A percentile compares a stretch with the other conserved stretches of the same genome.
phyloP scores from a whole-genome alignment of 805 yeast species.

The Barnettozyma wickerhamii region DNA sequence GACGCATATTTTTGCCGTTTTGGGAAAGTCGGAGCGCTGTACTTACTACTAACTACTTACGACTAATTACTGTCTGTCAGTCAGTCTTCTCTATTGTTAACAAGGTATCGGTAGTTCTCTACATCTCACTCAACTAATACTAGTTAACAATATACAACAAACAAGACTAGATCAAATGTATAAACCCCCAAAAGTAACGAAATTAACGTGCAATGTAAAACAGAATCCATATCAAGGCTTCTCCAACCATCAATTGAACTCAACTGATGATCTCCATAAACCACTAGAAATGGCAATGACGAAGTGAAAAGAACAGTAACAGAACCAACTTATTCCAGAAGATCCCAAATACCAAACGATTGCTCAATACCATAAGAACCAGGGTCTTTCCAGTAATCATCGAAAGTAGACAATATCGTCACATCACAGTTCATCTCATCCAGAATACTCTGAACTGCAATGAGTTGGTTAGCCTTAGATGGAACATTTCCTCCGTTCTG shows the following conservation, averaged over 20 bases:
- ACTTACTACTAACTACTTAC: too few relatives aligned
- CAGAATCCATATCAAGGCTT: too few relatives aligned
- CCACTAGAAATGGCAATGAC: not conserved
- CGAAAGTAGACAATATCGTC: conserved; percentile 72
- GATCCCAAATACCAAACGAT: conserved; percentile 62
- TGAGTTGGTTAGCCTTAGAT: conserved; percentile 58
- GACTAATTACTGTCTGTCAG: too few relatives aligned
- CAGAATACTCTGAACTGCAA: conserved; percentile 64
- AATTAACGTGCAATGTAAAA: too few relatives aligned
- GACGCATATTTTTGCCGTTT: not conserved
- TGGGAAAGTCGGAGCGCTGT: conserved; percentile 2
- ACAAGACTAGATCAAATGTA: too few relatives aligned
- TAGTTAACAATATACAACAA: too few relatives aligned
- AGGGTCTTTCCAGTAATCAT: conserved; percentile 85
- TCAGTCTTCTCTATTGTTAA: too few relatives aligned
- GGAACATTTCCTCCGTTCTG: conserved; percentile 76
- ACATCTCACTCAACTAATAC: too few relatives aligned
- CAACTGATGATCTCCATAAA: too few relatives aligned
- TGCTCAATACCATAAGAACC: conserved; percentile 86
- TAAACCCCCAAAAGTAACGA: too few relatives aligned
- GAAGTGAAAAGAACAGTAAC: not conserved
- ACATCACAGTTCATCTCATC: conserved; percentile 53
- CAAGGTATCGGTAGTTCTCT: too few relatives aligned
- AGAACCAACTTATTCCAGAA: conserved; percentile 12
- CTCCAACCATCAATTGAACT: too few relatives aligned